Base-by-base conservation (phyloP, 2,329 filamentous ascomycete species). In the Arachnomyces sp. region DNA sequence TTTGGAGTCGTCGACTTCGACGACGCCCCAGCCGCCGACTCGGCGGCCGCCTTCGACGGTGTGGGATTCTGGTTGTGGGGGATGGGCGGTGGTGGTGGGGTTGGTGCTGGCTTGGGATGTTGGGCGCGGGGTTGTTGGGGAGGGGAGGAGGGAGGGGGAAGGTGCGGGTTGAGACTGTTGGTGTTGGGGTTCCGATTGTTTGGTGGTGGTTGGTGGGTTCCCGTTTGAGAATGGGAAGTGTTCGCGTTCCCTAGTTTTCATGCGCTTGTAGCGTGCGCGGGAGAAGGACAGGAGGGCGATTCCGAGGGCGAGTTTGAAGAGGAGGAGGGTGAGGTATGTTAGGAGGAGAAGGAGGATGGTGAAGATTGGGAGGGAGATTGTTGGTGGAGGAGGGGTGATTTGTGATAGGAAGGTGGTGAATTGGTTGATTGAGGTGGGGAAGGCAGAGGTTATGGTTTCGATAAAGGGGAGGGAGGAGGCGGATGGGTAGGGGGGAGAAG, bases 1-100 rank as follows among this genome's bases (percentile, higher is more conserved):
- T 57, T 89, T 82, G 34, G 95, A 89, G 29, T 96, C 90, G 18
- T 84, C 84, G 0, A 96, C 78, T 56, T 96, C 92, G 0, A 94
- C 81, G 1, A 85, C 77, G 0, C 87, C 89, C 67, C 82, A 94
- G 0, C 85, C 84, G 0, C 90, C 90, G 2, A 86, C 69, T 1
- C 89, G 71, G 53, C 80, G 82, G 0, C 84, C 84, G 0, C 85
- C 87, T 3, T 81, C 77, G 0, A 85, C 80, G 9, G 78, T 31
- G 65, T 72, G 39, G 76, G 70, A 44, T 64, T 66, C 51, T 73
- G 77, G 51, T 1, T 49, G 45, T 3, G 50, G 53, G 7, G 47
- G 39, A 0, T 7, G 62, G 52, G 46, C 70, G 11, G 32, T 43
- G 7, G 38, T 42, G 13, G 36, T 36, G 7, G 49, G 42, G 1